A percentile compares a stretch with the other conserved stretches of the same genome.
These are phyloP conservation scores for Isatis tinctoria DNA, from an alignment of 345 rosid genomes.

Conservation along the genomic window DNA sequence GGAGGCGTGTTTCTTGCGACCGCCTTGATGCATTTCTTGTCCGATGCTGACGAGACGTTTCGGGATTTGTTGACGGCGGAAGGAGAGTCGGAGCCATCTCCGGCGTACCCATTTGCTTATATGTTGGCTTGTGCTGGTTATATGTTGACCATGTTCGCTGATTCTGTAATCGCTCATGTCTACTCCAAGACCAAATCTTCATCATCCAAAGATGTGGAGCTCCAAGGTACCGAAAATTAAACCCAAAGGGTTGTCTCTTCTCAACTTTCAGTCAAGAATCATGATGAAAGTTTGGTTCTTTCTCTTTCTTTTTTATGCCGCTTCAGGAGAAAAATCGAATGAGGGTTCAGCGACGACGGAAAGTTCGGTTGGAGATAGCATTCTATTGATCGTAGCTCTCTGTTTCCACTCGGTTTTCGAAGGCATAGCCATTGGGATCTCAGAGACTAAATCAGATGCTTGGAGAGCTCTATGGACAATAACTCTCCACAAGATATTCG, in stretches of 20 bases:
- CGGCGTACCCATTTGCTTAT: slow-evolving; percentile 72
- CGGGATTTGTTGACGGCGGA: slow-evolving; percentile 42
- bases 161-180: slow-evolving; percentile 47
- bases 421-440: slow-evolving; percentile 79
- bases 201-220: slow-evolving; percentile 43
- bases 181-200: slow-evolving; percentile 34
- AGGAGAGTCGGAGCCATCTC: slow-evolving; percentile 30
- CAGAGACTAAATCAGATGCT: slow-evolving; percentile 55
- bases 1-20: slow-evolving; percentile 89
- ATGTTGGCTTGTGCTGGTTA: slow-evolving; percentile 81
- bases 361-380: slow-evolving; percentile 63
- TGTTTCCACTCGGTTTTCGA: slow-evolving; percentile 91
- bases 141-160: slow-evolving; percentile 72
- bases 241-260: background rate
- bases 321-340: slow-evolving; percentile 19
- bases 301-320: background rate
- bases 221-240: slow-evolving; percentile 40
- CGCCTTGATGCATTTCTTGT: slow-evolving; percentile 77
- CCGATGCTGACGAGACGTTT: slow-evolving; percentile 73
- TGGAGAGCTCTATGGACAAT: slow-evolving; percentile 85
- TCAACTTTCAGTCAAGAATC: background rate
- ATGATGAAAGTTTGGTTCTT: slow-evolving; percentile 1
- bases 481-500: slow-evolving; percentile 63
- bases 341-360: background rate
- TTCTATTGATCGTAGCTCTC: slow-evolving; percentile 64